Percentiles rank a stretch among this genome's conserved stretches.
These are phyloP conservation scores for Sphagnurus paluster DNA, from an alignment of 1,284 basidiomycete genomes.

Conservation along the genomic window DNA sequence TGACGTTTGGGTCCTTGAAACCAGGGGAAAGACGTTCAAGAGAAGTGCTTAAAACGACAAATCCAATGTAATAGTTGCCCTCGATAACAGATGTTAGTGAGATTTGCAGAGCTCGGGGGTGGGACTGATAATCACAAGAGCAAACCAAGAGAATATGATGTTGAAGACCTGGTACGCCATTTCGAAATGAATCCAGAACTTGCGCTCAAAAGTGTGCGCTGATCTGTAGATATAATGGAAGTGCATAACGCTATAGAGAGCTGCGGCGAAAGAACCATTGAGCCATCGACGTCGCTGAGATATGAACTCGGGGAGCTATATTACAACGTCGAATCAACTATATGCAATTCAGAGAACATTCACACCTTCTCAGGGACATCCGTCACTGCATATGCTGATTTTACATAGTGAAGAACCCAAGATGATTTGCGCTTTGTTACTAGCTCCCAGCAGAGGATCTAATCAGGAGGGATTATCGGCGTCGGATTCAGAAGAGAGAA, in stretches of 20 bases:
- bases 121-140: conserved; percentile 50
- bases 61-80: conserved; percentile 88
- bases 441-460: conserved; percentile 93
- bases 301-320: conserved; percentile 82
- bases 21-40: conserved; percentile 67
- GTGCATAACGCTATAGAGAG: conserved; percentile 86
- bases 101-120: neutral
- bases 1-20: conserved; percentile 72
- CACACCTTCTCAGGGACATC: conserved; percentile 84
- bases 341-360: conserved; percentile 4
- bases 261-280: conserved; percentile 97
- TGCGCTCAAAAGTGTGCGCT: conserved; percentile 80
- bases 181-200: conserved; percentile 95
- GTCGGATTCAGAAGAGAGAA: conserved; percentile 1
- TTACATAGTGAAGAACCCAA: conserved; percentile 94
- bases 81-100: conserved; percentile 27
- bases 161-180: conserved; percentile 91
- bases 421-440: conserved; percentile 84
- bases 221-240: conserved; percentile 93
- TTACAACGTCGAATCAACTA: neutral
- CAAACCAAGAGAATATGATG: conserved; percentile 91
- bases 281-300: conserved; percentile 94
- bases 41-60: conserved; percentile 84
- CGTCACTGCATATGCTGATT: conserved; percentile 89
- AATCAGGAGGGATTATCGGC: neutral